Evolutionary conservation across 2,329 filamentous ascomycete species (phyloP).

Genomic region (Emmonsia crescens): DNA sequence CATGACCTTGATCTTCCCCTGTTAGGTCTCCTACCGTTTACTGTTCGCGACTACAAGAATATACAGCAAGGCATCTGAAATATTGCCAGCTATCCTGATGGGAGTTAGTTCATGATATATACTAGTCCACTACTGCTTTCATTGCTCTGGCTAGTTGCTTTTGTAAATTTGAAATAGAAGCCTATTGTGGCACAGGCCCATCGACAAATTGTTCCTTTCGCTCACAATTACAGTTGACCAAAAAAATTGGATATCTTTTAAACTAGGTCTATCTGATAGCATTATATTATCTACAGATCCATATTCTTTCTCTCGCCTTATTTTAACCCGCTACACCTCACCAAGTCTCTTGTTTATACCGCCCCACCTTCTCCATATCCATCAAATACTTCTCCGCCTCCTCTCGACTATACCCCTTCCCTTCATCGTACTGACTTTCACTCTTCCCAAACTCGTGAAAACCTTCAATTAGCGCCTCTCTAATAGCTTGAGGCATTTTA

Average conservation of each 20-base stretch:
- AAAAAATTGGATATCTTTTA: not conserved
- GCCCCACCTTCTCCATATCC: conserved; percentile 49
- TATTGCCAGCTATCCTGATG: too few relatives aligned
- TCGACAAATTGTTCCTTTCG: not conserved
- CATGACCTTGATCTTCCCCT: not conserved
- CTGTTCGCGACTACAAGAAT: too few relatives aligned
- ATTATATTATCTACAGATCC: not conserved
- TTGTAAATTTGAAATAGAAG: not conserved
- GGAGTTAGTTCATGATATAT: too few relatives aligned
- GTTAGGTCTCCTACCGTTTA: not conserved
- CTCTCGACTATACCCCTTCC: conserved; percentile 25
- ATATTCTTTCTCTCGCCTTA: not conserved
- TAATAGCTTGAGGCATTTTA: conserved; percentile 59
- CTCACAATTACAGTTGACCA: not conserved
- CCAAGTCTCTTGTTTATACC: conserved; percentile 63
- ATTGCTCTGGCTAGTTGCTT: not conserved
- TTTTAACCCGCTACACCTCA: conserved; percentile 21
- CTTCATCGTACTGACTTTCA: conserved; percentile 6
- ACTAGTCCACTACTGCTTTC: too few relatives aligned
- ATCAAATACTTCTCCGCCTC: conserved; percentile 47
- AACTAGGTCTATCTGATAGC: not conserved
- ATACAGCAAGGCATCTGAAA: too few relatives aligned
- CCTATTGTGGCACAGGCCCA: not conserved
- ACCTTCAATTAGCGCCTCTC: conserved; percentile 54
- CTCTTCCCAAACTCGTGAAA: conserved; percentile 43